Base-by-base conservation (phyloP, 2,329 filamentous ascomycete genomes). In the Penicillium paneum region DNA sequence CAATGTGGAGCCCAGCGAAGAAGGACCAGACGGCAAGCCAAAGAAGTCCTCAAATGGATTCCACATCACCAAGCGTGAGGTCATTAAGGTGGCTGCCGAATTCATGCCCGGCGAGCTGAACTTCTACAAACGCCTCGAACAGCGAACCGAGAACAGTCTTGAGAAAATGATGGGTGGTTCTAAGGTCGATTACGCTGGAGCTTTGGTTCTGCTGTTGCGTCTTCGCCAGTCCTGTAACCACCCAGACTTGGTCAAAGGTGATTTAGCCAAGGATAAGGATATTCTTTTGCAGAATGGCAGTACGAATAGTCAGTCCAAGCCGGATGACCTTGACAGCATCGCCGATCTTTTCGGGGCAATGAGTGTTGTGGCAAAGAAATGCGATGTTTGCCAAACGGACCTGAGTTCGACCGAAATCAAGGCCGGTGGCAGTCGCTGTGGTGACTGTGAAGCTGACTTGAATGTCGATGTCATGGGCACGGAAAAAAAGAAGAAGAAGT, bases 211-310 rank as follows among this genome's bases (percentile, higher is more conserved):
- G 57, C 83, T 99, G n/a, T 78, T 99, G 52, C 87, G 94, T 36
- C 79, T 99, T 56, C 83, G 94, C 56, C 94, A 99, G 72, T 90
- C 91, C 19, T 99, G 94, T 73, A 96, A 99, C 67, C 94, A 99
- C 70, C 91, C 92, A 0, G 87, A 91, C 61, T 80, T 99, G 42
- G 88, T 96, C 12, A 90, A 90, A 61, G 87, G 87, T 59, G 93
- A 95, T 67, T 79, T 97, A 54, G 87, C 87, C 52, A 90, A 90
- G 61, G 94, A 99, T 70, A 91, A 88, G 64, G 94, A 97, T 66
- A 90, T 90, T 2, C 76, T 96, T 52, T 81, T 85, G 1, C 87
- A 85, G 1, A 88, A 83, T 31, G 76, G 78, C 6, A 79, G 75
- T 32, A 66, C 77, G 3, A 74, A 73, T 10, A 79, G 81, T 59